Evolutionary conservation across 345 rosid genomes (phyloP), one percentile per base, ranked within the genome.

Genomic region (Salix dunnii): DNA sequence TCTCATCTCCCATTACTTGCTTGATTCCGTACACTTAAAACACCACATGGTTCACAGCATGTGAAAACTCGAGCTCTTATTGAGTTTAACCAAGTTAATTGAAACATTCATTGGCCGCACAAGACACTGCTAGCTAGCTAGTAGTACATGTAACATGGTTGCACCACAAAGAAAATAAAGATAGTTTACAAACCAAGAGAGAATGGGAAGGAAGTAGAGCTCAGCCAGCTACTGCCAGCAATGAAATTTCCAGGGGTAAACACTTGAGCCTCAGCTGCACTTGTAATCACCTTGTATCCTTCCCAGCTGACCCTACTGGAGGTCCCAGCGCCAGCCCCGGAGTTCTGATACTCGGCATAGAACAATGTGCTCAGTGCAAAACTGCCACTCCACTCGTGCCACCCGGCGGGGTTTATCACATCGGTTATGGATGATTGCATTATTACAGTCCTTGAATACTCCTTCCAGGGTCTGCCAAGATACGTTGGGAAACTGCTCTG

Each of bases 381-480:
- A 5, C 17, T 76, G 6, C 91, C 97, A 46, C 17, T 72, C 99
- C 99, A 95, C 78, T 89, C 94, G 48, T 77, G 86, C 98, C 98
- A 95, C 0, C 99, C 99, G 1, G 72, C 92, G 0, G 94, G 81
- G 51, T 86, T 73, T 25, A 95, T 91, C 80, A 93, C 89, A 11
- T 89, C 87, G 25, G 83, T 87, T 6, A 95, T 91, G 10, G 67
- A 4, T 2, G 97, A 81, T 27, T 93, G 99, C 96, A 95, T 93
- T 10, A 95, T 69, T 12, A 93, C 94, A 2, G 99, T 95, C 78
- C 96, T 87, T 1, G 99, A 91, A 69, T 93, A 90, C 49, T 87
- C 89, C 81, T 95, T 95, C 99, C 99, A 95, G 6, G 99, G 99
- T 7, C 99, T 78, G 0, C 99, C 98, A 0, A 95, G 86, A 76